Base-by-base conservation (phyloP, 345 rosid species). In the Gossypium ekmanianum region DNA sequence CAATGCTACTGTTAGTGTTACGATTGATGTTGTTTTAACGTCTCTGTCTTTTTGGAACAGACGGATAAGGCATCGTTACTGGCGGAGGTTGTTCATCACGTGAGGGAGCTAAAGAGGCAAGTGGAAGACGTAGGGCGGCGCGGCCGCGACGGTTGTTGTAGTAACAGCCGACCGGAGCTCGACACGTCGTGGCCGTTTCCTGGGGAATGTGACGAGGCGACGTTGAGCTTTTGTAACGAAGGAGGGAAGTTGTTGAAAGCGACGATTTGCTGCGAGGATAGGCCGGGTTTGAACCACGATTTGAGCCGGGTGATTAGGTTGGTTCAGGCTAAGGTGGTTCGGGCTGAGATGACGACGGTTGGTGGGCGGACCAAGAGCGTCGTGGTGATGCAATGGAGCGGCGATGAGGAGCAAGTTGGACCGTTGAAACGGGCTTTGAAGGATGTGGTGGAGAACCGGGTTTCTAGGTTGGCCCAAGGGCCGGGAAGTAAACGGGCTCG, bases 41-140 rank as follows among this genome's bases (percentile, higher is more conserved):
- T 78, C 27, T 76, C 16, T 29, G 12, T 71, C 20, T 71, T 61
- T 56, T 6, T 8, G n/a, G 16, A 54, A 68, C 79, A 90, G 95
- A 92, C 88, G 59, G 93, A 90, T 81, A 92, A 92, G 82, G 95
- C 97, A 56, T 85, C 97, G 47, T 83, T 92, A 86, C 84, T 92
- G 22, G 95, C 95, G 26, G 94, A 90, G 80, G 97, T 90, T 80
- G 92, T 92, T 65, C 89, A 81, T 57, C 90, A 81, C 77, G 83
- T 89, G 82, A 87, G 77, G 81, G 91, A 89, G 78, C 77, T 88
- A 61, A 81, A 77, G 66, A 75, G 59, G 74, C 87, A 88, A 59
- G 88, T 85, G 13, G 84, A 85, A 22, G 86, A 82, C 77, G 43
- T 74, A 55, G 82, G 66, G 16, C 45, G 61, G 16, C 72, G 20